Base-by-base conservation (phyloP, 768 basidiomycete genomes). In the Mycena venus region DNA sequence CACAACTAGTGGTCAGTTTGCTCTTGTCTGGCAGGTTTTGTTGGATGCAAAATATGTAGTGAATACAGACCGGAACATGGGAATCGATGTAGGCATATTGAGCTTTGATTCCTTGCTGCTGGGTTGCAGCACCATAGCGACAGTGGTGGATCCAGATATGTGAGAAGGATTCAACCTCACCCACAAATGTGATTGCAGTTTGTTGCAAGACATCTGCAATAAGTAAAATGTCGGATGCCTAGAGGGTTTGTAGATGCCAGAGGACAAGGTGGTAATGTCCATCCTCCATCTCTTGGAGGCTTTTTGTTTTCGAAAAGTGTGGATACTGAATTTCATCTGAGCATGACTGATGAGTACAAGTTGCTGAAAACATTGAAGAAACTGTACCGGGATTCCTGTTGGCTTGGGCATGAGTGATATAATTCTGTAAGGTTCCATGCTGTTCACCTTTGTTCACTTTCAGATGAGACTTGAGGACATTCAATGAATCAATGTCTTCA, bases 351-450 rank as follows among this genome's bases (percentile, higher is more conserved):
- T 51, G 21, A 58, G 44, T 47, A 49, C 40, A 64, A 29, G 12
- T 31, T 11, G 55, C 31, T 11, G 15, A 34, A 32, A 51, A 66
- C 19, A 25, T 36, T 10, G 15, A 36, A 32, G 19, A 59, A 38
- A 12, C 25, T 61, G 25, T 42, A 72, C 70, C 31, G 7, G 42
- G 23, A 58, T 36, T 62, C 4, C 8, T 23, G 47, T 71, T 42
- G 36, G 49, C 53, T 21, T 47, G 51, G 25, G 73, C 68, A 7
- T 47, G 29, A 12, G 72, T 67, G 6, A 77, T 60, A 51, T 69
- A 76, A 47, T 77, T 67, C 32, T 73, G 68, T 15, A 78, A 49
- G 2, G 77, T 74, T 8, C 77, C 77, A 25, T 66, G 34, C 12
- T 56, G 70, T 23, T 77, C 74, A 1, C 56, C 51, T 31, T 62